Base-by-base conservation (phyloP, 768 basidiomycete genomes). In the Kwoniella europaea region DNA sequence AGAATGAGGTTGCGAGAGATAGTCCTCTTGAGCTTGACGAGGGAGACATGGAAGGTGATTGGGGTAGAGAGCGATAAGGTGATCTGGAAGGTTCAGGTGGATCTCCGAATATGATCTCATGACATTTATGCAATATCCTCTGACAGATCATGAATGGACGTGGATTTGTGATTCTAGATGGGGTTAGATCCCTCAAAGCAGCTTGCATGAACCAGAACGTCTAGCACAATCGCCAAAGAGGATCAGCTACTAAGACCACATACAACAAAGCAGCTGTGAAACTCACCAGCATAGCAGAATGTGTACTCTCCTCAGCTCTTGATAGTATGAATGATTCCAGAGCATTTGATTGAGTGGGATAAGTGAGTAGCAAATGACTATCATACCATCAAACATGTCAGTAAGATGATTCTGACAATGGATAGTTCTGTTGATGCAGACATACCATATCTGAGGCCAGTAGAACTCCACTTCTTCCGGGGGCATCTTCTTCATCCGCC, bases 131-230 rank as follows among this genome's bases (percentile, higher is more conserved):
- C 69, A 98, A 85, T 50, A 94, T 89, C 71, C 96, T 89, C 84
- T 95, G 93, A 83, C 97, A 98, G 68, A 96, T 91, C 59, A 89
- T 85, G 84, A 98, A 98, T 0, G 94, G 92, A 54, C 85, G 88
- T 2, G 93, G 90, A 59, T 89, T 88, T 63, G 89, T 87, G 15
- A 85, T 86, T 1, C 84, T 69, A 56, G 84, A 77, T 54, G 84
- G 76, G 0, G 90, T 88, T 9, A 98, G 86, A 83, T 99, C 97
- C 68, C 88, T 89, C 20, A 99, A 86, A 29, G 92, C 90, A 16
- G 96, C 93, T 88, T 98, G 97, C 91, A 98, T 95, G 84, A 95
- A 97, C 94, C 96, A 98, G 56, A 99, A 85, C 0, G 97, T 98
- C 94, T 95, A 80, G 46, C 35, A 16, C 18, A 50, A 15, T 15